These are phyloP conservation scores for Citrus reticulata DNA, from an alignment of 345 rosid genomes.

Conservation along the genomic window DNA sequence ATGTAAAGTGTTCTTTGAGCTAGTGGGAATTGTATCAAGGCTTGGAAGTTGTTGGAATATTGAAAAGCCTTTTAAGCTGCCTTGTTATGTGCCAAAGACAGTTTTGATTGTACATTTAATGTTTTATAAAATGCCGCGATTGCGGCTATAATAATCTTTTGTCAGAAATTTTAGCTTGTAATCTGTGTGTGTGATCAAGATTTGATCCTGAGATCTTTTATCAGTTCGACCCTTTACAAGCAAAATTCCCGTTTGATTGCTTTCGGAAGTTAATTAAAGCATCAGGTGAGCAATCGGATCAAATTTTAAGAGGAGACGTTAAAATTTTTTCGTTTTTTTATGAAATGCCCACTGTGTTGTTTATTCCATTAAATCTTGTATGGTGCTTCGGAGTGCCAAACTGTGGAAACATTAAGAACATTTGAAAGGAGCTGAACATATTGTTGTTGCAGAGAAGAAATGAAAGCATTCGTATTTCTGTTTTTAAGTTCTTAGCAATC, in stretches of 20 bases:
- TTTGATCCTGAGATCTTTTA: no score
- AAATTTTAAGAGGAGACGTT: no score
- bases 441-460: not conserved
- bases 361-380: not conserved
- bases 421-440: not conserved
- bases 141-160: not conserved
- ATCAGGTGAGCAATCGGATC: no score
- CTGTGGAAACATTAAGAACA: not conserved
- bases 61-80: constrained; percentile 6
- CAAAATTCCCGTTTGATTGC: not conserved
- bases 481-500: not conserved
- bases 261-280: not conserved
- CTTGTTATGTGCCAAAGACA: not conserved
- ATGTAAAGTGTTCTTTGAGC: constrained; percentile 26
- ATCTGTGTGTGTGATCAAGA: not conserved
- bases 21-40: constrained; percentile 13
- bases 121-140: constrained; percentile 7
- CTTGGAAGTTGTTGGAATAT: not conserved
- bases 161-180: not conserved
- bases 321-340: no score
- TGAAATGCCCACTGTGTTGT: not conserved
- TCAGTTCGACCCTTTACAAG: no score
- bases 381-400: not conserved
- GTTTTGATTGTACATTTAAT: constrained; percentile 6
- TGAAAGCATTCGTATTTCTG: not conserved